phyloP scores from a whole-genome alignment of 2,329 filamentous ascomycete species.

The Scleromitrula shiraiana region DNA sequence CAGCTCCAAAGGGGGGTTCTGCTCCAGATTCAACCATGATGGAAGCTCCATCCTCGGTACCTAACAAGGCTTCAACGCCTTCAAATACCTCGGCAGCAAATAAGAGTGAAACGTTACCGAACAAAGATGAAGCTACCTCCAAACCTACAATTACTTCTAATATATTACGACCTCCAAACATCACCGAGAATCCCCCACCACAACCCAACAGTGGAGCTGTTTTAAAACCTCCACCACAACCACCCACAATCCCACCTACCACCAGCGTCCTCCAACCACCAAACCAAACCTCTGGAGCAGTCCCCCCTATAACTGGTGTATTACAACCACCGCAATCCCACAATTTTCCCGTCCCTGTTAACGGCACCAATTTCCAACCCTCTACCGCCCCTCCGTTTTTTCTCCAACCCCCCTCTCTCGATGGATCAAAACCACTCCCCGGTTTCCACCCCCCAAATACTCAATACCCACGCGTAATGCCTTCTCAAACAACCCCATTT shows the following conservation, averaged over 20 bases:
- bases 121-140: not conserved
- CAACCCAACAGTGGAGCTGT: constrained; percentile 5
- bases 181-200: constrained; percentile 17
- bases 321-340: constrained; percentile 9
- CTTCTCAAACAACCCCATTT: constrained; percentile 18
- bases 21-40: not conserved
- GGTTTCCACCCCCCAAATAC: constrained; percentile 27
- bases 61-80: not conserved
- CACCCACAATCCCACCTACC: not conserved
- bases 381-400: constrained; percentile 10
- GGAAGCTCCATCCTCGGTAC: not conserved
- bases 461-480: constrained; percentile 25
- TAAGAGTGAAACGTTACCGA: not conserved
- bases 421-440: constrained; percentile 25
- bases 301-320: constrained; percentile 7
- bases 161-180: not conserved
- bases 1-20: not conserved
- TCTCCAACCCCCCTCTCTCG: constrained; percentile 18
- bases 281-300: constrained; percentile 8
- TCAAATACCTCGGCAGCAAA: not conserved
- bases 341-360: constrained; percentile 5
- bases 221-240: constrained; percentile 10
- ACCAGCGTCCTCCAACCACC: constrained; percentile 8
- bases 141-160: not conserved
- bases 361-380: not conserved